Base-by-base conservation (phyloP, 2,329 filamentous ascomycete species). In the Davidsoniella eucalypti region DNA sequence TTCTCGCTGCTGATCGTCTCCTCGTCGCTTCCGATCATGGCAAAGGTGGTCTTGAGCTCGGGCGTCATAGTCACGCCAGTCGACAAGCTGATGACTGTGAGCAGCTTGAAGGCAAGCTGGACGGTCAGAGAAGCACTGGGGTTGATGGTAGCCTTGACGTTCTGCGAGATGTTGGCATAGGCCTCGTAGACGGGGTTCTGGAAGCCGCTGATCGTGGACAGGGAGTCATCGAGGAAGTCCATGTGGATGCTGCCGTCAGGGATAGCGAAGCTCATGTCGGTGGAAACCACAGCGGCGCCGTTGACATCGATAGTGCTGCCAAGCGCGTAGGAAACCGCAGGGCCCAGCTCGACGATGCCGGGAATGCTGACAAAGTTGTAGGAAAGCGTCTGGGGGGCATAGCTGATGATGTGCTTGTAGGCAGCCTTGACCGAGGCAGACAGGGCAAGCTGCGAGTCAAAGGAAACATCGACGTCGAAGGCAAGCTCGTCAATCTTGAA, bases 401-500 rank as follows among this genome's bases (percentile, higher is more conserved):
- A 68, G 21, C 56, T 58, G 51, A 66, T 58, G 10, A 58, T 60
- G 8, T 62, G 59, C 48, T 54, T 58, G 55, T 64, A 65, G 2
- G 62, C 54, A 0, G 61, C 61, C 2, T 56, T 58, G 6, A 67
- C 59, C 14, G 61, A 58, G 37, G 64, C 59, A 29, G 60, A 61
- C 21, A 71, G 47, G 16, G 56, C 62, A 2, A 70, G 54, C 33
- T 63, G 59, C 2, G 65, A 62, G 14, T 58, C 60, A 48, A 69
- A 60, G 18, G 57, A 55, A 18, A 66, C 60, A 48, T 68, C 65
- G 53, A 70, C 60, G 53, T 70, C 66, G 42, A 70, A 65, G 56
- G 64, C 65, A 4, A 70, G 59, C 23, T 59, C 56, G 41, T 65
- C 56, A 4, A 67, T 56, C 39, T 59, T 57, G 39, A 58, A 58